phyloP scores from a whole-genome alignment of 331 rosid genomes.

The Quercus lobata region DNA sequence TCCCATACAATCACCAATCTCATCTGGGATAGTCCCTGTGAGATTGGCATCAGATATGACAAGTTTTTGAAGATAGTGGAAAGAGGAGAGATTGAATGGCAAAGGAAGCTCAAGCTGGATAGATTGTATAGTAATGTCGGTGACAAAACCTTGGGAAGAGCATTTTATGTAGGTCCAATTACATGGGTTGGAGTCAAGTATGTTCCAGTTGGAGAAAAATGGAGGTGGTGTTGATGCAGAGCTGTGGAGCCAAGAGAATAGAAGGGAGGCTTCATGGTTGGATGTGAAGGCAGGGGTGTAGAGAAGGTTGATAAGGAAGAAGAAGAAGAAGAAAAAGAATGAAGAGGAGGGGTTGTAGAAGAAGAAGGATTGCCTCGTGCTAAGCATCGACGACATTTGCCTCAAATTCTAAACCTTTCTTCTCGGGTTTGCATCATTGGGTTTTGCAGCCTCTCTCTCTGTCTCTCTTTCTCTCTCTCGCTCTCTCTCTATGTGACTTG shows the following conservation, averaged over 20 bases:
- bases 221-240: constrained; percentile 41
- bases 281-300: constrained; percentile 37
- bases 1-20: constrained; percentile 50
- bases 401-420: constrained; percentile 56
- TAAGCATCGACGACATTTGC: constrained; percentile 46
- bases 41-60: constrained; percentile 74
- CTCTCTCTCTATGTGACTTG: constrained; percentile 24
- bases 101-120: constrained; percentile 64
- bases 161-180: constrained; percentile 86
- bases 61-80: constrained; percentile 46
- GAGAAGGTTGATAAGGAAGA: constrained; percentile 28
- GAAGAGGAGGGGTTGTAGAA: constrained; percentile 31
- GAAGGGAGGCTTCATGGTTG: constrained; percentile 70
- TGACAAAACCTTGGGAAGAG: constrained; percentile 55
- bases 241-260: constrained; percentile 78
- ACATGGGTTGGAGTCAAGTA: constrained; percentile 65
- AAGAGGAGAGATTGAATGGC: constrained; percentile 63
- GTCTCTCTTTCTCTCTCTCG: constrained; percentile 15
- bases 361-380: constrained; percentile 46
- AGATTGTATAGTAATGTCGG: constrained; percentile 63
- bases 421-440: constrained; percentile 63
- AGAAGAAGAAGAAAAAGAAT: constrained; percentile 25
- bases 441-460: constrained; percentile 50
- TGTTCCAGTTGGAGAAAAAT: constrained; percentile 63
- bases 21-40: constrained; percentile 58